A percentile compares a stretch with the other conserved stretches of the same genome.
These are phyloP conservation scores for Claviceps humidiphila DNA, from an alignment of 2,329 filamentous ascomycete genomes.

Conservation along the genomic window DNA sequence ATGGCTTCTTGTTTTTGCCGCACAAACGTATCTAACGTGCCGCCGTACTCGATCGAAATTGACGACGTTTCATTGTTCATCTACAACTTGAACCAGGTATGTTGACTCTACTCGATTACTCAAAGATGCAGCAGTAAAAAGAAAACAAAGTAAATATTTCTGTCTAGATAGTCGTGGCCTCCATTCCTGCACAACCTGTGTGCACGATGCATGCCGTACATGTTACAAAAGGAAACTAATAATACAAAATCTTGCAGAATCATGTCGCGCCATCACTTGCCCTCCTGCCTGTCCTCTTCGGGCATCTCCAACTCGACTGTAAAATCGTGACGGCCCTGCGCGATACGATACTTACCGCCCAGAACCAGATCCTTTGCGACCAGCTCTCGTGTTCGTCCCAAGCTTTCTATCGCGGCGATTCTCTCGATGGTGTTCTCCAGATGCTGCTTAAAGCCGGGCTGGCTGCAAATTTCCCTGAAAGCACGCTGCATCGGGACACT, in stretches of 20 bases:
- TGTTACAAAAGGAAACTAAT: too few relatives aligned
- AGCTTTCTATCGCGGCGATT: conserved; percentile 83
- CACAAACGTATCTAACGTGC: too few relatives aligned
- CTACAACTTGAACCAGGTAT: not conserved
- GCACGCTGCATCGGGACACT: conserved; percentile 93
- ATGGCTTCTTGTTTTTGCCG: too few relatives aligned
- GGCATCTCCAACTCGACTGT: conserved; percentile 31
- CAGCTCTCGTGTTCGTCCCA: conserved; percentile 85
- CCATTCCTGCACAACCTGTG: too few relatives aligned
- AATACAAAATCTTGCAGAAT: too few relatives aligned
- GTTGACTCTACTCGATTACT: too few relatives aligned
- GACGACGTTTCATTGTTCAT: not conserved
- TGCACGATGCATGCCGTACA: too few relatives aligned
- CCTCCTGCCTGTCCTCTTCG: conserved; percentile 16
- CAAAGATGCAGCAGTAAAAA: too few relatives aligned
- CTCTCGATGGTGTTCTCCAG: conserved; percentile 71
- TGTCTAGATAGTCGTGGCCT: too few relatives aligned
- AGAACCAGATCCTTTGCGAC: conserved; percentile 90
- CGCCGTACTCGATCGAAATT: not conserved
- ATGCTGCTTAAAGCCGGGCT: conserved; percentile 68
- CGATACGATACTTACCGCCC: conserved; percentile 64
- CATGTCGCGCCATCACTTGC: not conserved
- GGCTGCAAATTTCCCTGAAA: conserved; percentile 68
- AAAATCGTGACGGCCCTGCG: conserved; percentile 24
- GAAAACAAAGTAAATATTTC: too few relatives aligned